Percentiles rank a stretch among this genome's conserved stretches.
These are phyloP conservation scores for Metschnikowia amazonensis DNA, from an alignment of 805 yeast genomes.

Conservation along the genomic window DNA sequence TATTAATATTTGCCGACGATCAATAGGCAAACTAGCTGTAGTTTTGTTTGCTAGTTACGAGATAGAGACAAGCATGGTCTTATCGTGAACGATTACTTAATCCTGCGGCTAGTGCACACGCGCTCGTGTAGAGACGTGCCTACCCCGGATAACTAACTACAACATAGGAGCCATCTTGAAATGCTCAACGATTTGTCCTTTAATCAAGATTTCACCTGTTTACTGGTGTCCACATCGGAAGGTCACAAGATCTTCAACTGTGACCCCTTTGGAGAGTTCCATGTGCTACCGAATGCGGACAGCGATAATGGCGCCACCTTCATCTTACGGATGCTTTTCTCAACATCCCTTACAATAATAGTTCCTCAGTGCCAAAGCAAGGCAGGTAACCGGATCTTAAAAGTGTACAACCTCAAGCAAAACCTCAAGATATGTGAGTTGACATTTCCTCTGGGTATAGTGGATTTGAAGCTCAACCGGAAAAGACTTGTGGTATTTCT, in stretches of 20 bases:
- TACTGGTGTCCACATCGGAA: constrained; percentile 32
- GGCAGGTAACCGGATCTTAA: constrained; percentile 30
- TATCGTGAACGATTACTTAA: neutral
- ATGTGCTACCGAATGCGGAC: constrained; percentile 19
- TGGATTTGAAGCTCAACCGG: constrained; percentile 74
- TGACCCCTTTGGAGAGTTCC: constrained; percentile 45
- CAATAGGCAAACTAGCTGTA: neutral
- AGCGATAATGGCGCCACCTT: constrained; percentile 25
- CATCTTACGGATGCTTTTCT: constrained; percentile 36
- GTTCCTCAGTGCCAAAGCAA: constrained; percentile 28
- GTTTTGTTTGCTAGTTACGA: neutral
- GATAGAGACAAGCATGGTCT: neutral
- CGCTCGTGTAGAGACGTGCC: neutral
- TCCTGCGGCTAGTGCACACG: constrained; percentile 3
- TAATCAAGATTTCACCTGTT: constrained; percentile 41
- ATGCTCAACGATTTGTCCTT: constrained; percentile 36
- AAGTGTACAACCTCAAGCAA: constrained; percentile 40
- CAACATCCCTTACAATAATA: constrained; percentile 39
- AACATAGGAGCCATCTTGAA: neutral
- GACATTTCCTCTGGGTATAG: constrained; percentile 73
- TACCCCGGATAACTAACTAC: neutral
- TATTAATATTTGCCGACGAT: no score
- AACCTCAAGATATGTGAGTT: constrained; percentile 71
- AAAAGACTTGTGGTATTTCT: constrained; percentile 75
- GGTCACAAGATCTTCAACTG: constrained; percentile 40